Conservation (phyloP, 257 asterid species). For the Lantana camara region DNA sequence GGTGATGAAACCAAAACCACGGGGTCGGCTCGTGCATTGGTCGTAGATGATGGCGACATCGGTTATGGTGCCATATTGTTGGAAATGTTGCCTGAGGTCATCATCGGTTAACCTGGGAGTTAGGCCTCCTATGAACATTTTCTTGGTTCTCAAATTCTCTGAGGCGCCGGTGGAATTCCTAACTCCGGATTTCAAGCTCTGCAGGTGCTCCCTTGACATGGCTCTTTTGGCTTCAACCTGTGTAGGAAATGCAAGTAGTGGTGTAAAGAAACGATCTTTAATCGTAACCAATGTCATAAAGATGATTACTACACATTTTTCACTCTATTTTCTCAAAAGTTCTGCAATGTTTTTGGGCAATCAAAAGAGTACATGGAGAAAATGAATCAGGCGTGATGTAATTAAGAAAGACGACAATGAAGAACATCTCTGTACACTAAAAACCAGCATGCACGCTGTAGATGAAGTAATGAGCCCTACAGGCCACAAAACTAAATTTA, state of each 20-base stretch:
- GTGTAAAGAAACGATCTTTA: not conserved
- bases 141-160: conserved; percentile 38
- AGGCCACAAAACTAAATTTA: too few species aligned
- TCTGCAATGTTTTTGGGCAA: not conserved
- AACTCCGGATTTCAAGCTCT: conserved; percentile 29
- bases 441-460: too few species aligned
- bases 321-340: too few species aligned
- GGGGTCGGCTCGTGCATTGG: conserved; percentile 41
- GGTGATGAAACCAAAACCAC: conserved; percentile 55
- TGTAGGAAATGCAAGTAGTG: not conserved
- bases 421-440: too few species aligned
- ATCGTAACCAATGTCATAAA: too few species aligned
- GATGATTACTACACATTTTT: too few species aligned
- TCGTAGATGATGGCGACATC: conserved; percentile 50
- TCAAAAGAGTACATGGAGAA: too few species aligned
- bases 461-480: too few species aligned
- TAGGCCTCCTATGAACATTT: conserved; percentile 51
- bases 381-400: too few species aligned
- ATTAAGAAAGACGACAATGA: too few species aligned
- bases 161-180: conserved; percentile 18
- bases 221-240: conserved; percentile 40
- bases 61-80: conserved; percentile 35
- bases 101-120: conserved; percentile 41
- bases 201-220: conserved; percentile 39
- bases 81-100: conserved; percentile 38